Evolutionary conservation across 2,329 filamentous ascomycete genomes (phyloP), one percentile per base, ranked within the genome.

Genomic region (Arthrobotrys megalospora): DNA sequence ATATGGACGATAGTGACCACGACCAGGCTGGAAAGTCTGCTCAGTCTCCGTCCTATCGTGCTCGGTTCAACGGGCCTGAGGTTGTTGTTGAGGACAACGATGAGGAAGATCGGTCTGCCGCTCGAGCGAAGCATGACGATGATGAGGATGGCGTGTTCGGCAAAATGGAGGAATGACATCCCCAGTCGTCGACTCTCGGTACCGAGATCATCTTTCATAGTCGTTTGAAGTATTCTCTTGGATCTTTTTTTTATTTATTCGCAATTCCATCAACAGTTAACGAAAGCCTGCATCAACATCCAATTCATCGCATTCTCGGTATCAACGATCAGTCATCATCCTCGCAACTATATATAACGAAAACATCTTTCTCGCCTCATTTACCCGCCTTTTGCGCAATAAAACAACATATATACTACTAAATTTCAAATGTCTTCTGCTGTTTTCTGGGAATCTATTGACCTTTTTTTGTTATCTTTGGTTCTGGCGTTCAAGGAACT

Each of bases 131-230:
- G 79, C 91, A 90, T 84, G 93, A 96, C 82, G 94, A 97, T 82
- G 94, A 97, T 80, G 95, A 98, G 81, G 94, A 97, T 81, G 94
- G 94, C 83, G 92, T 98, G 82, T 99, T 99, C 86, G 94, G 94
- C 72, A 90, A 90, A 81, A 98, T 98, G 95, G 96, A 99, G 85
- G 93, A 97, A 85, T 96, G 87, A 77, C 34, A 71, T 50, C 34
- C 65, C 36, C 19, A 28, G 19, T 28, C 21, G 55, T 43, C 43
- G 50, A 12, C 60, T 65, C 41, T 55, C 34, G 41, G 43, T 38
- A 41, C 34, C 55, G 32, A 47, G 50, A 34, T 32, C 58, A 45
- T 66, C 10, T 43, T 28, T 38, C 55, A 43, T 43, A 11, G 8
- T 41, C 48, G 8, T 21, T 14, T 53, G 14, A 53, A 34, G 41